A percentile compares a stretch with the other conserved stretches of the same genome.
phyloP scores from a whole-genome alignment of 192 early-diverging fungal genomes.

The Coemansia reversa region DNA sequence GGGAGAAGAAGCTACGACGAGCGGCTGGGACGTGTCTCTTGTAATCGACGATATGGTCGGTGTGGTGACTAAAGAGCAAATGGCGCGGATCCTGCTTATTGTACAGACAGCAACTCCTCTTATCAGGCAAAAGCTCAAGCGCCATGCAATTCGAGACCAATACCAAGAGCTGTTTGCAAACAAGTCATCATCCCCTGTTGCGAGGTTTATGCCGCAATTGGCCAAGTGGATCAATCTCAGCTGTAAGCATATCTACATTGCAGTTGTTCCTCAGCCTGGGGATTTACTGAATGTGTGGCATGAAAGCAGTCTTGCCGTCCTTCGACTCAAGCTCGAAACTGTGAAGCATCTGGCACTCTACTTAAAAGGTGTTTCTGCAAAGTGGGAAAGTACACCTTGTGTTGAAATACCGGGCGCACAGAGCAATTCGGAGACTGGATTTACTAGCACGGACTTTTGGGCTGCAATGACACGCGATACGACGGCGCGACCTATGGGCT shows the following conservation, averaged over 20 bases:
- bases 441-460: conserved; percentile 49
- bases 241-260: conserved; percentile 37
- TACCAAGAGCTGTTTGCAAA: conserved; percentile 33
- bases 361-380: conserved; percentile 30
- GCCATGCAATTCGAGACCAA: conserved; percentile 23
- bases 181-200: not conserved
- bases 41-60: conserved; percentile 35
- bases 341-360: conserved; percentile 53
- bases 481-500: conserved; percentile 3
- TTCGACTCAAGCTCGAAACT: conserved; percentile 46
- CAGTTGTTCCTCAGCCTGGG: conserved; percentile 27
- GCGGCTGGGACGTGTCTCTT: conserved; percentile 49
- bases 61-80: conserved; percentile 36
- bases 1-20: conserved; percentile 47
- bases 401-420: conserved; percentile 21
- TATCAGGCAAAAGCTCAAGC: conserved; percentile 25
- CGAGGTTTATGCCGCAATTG: conserved; percentile 28
- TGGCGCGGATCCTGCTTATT: conserved; percentile 20
- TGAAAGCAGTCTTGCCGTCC: conserved; percentile 41
- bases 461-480: conserved; percentile 42
- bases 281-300: conserved; percentile 37
- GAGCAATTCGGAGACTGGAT: conserved; percentile 14
- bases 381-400: conserved; percentile 40
- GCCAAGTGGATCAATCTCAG: conserved; percentile 39
- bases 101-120: conserved; percentile 22